Evolutionary conservation across 139 green algal genomes (phyloP), one percentile per base, ranked within the genome.

Genomic region (Chlamydomonas sphaeroides): DNA sequence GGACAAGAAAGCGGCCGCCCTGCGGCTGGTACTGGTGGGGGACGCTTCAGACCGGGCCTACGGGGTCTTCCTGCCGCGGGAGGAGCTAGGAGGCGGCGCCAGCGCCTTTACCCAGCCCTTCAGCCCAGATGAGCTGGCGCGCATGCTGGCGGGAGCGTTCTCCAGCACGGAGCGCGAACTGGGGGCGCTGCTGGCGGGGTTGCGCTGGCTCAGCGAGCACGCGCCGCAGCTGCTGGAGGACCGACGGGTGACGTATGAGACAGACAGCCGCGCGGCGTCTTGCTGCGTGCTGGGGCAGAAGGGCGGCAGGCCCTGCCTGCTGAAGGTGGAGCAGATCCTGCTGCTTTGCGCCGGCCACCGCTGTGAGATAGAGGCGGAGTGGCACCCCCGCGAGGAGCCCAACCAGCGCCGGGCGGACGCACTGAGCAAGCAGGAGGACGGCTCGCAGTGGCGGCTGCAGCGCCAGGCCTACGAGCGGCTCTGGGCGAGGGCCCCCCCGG

Each of bases 81-180:
- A 5, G 0, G 48, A 83, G 63, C 45, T 74, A 33, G 15, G 42
- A 21, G 45, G 2, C 45, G 36, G n/a, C n/a, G n/a, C 57, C 26
- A 80, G 68, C 70, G 8, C 10, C 21, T 49, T 79, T 25, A 11
- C 18, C 11, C 21, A 49, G 17, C 63, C 75, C 0, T 83, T 74
- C 39, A 65, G 11, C 32, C 8, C 35, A 1, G 3, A 18, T 23
- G 61, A 83, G 53, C 10, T 45, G 25, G 21, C 0, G 25, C 36
- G 61, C 42, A 20, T 51, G 39, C 38, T 5, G 28, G 18, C 25
- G 7, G 26, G 28, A 17, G 11, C 51, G 0, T 67, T 74, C 61
- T 59, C 56, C 61, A 83, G 75, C 61, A 63, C 75, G 20, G 32
- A 74, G 42, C 59, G 75, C 10, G 75, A 83, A 41, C 32, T 74